phyloP scores from a whole-genome alignment of 305 asterid genomes.

The Fraxinus dipetala region DNA sequence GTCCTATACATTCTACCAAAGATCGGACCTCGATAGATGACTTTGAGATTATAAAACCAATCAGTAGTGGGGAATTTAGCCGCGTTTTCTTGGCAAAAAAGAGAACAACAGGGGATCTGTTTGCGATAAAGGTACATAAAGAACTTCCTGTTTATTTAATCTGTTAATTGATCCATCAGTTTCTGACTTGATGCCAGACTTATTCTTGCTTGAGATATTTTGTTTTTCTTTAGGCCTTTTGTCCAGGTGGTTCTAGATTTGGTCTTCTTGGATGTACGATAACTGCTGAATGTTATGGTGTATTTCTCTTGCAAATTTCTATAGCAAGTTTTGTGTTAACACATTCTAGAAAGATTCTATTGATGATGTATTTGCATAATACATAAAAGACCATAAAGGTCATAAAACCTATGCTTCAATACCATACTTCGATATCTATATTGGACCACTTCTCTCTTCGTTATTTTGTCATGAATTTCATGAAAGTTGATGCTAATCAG shows the following conservation, averaged over 20 bases:
- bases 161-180: not conserved
- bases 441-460: not conserved
- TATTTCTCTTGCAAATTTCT: not conserved
- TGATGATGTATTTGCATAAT: not conserved
- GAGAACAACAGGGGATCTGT: constrained; percentile 90
- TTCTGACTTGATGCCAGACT: not conserved
- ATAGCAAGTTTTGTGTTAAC: not conserved
- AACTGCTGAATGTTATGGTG: not conserved
- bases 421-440: not conserved
- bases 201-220: constrained; percentile 5
- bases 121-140: too few relatives aligned
- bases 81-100: constrained; percentile 95
- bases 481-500: not conserved
- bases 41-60: constrained; percentile 97
- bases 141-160: too few relatives aligned
- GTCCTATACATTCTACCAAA: constrained; percentile 83
- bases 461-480: not conserved
- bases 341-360: not conserved
- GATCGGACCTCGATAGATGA: constrained; percentile 98
- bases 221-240: not conserved
- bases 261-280: not conserved
- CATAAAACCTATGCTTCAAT: not conserved
- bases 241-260: not conserved
- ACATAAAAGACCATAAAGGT: not conserved
- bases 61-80: constrained; percentile 99